Evolutionary conservation across 495 filamentous ascomycete species (phyloP).

Genomic region (Penicillium paradoxum): DNA sequence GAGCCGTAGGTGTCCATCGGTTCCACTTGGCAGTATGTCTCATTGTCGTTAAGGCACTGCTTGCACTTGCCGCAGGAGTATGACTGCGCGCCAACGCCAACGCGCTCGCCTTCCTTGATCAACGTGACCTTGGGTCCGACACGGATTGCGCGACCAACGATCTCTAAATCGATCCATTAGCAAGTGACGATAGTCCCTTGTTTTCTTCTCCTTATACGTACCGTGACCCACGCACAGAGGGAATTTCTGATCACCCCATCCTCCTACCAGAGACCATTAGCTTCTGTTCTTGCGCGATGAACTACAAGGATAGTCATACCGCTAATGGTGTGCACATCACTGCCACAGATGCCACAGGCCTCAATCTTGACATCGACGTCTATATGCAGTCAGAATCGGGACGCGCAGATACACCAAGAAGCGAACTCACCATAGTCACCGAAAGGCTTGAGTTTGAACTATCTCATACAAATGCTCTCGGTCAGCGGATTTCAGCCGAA

Average conservation of each 20-base stretch:
- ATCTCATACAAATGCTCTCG: neutral
- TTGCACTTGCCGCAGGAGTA: slow-evolving; percentile 66
- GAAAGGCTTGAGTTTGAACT: slow-evolving; percentile 77
- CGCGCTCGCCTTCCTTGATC: slow-evolving; percentile 69
- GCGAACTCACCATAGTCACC: slow-evolving; percentile 49
- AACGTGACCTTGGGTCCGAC: slow-evolving; percentile 63
- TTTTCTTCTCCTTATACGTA: slow-evolving; percentile 11
- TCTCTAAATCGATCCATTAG: slow-evolving; percentile 37
- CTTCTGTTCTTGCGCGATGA: neutral
- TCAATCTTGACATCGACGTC: slow-evolving; percentile 71
- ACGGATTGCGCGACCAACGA: slow-evolving; percentile 65
- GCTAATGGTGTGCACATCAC: slow-evolving; percentile 72
- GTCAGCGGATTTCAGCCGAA: neutral
- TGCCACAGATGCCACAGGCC: slow-evolving; percentile 74
- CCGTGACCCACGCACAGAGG: slow-evolving; percentile 68
- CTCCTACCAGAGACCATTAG: slow-evolving; percentile 32
- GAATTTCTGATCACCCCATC: slow-evolving; percentile 66
- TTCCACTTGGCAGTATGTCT: slow-evolving; percentile 71
- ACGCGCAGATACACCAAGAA: neutral
- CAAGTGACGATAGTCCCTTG: neutral
- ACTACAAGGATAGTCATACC: slow-evolving; percentile 23
- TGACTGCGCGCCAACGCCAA: slow-evolving; percentile 75
- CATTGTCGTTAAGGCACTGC: slow-evolving; percentile 65
- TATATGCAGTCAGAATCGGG: slow-evolving; percentile 9
- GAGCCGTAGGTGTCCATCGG: slow-evolving; percentile 60